Evolutionary conservation across 768 basidiomycete genomes (phyloP).

Genomic region (Pulveroboletus sp.): DNA sequence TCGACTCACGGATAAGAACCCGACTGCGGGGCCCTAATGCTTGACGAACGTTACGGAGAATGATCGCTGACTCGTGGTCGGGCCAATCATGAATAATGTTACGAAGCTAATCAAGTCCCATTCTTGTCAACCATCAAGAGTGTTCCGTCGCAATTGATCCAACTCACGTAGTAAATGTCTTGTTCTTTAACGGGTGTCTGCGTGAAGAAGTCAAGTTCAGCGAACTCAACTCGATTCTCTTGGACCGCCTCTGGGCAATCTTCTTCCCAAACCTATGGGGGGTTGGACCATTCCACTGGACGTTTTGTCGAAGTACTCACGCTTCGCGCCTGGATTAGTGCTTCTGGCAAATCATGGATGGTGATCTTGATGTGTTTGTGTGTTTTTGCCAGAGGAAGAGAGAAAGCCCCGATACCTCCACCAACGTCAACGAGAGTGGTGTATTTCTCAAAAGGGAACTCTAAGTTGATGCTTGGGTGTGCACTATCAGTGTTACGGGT

Average conservation of each 20-base stretch:
- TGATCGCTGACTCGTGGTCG: constrained; percentile 17
- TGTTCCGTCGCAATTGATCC: too few relatives aligned
- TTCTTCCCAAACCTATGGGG: constrained; percentile 20
- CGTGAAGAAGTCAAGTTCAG: constrained; percentile 29
- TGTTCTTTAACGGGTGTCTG: constrained; percentile 24
- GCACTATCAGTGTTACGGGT: not conserved
- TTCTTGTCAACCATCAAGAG: not conserved
- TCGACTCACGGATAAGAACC: constrained; percentile 29
- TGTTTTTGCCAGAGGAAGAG: constrained; percentile 27
- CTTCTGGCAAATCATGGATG: constrained; percentile 31
- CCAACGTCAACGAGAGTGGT: constrained; percentile 35
- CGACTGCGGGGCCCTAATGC: constrained; percentile 22
- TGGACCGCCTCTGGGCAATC: constrained; percentile 25
- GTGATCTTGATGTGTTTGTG: constrained; percentile 29
- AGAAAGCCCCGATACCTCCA: constrained; percentile 32
- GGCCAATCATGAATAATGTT: constrained; percentile 30
- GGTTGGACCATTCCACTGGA: not conserved
- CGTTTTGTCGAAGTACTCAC: constrained; percentile 1
- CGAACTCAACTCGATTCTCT: constrained; percentile 28
- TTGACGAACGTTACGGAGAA: constrained; percentile 23
- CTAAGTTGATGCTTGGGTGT: constrained; percentile 11
- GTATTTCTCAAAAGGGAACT: constrained; percentile 30
- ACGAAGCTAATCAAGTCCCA: constrained; percentile 9
- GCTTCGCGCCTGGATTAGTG: constrained; percentile 18
- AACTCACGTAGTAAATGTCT: constrained; percentile 34